Evolutionary conservation across 768 basidiomycete species (phyloP).

Genomic region (Suillus plorans): DNA sequence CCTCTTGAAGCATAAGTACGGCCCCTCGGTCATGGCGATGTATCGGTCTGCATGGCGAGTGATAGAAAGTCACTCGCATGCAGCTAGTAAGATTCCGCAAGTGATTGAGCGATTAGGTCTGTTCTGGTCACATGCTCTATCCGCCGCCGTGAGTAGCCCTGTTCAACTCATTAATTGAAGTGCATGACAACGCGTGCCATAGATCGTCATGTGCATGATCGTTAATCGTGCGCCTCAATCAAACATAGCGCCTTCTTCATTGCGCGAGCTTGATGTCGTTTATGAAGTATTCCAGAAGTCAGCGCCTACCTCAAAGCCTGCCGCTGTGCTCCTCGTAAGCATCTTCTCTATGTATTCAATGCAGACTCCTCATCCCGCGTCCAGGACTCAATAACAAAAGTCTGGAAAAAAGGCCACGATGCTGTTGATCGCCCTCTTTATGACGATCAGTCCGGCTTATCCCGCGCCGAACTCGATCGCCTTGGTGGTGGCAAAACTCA

Average conservation of each 20-base stretch:
- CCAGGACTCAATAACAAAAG: conserved; percentile 41
- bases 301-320: conserved; percentile 43
- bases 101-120: conserved; percentile 46
- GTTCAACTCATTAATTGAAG: background rate
- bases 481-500: conserved; percentile 53
- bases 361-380: background rate
- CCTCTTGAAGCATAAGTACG: conserved; percentile 58
- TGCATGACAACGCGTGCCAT: background rate
- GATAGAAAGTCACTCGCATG: conserved; percentile 47
- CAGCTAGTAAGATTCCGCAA: conserved; percentile 40
- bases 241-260: conserved; percentile 44
- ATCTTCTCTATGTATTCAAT: background rate
- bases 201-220: conserved; percentile 63
- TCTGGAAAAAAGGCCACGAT: conserved; percentile 46
- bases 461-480: conserved; percentile 51
- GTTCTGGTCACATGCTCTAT: conserved; percentile 67
- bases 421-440: conserved; percentile 31
- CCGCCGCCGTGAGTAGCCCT: conserved; percentile 53
- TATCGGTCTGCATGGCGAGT: conserved; percentile 74
- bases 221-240: conserved; percentile 50
- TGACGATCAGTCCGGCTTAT: conserved; percentile 26
- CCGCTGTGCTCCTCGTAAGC: conserved; percentile 45
- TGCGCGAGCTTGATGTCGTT: conserved; percentile 48
- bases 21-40: conserved; percentile 68
- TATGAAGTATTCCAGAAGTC: conserved; percentile 47